Base-by-base conservation (phyloP, 179 eudicot species). In the Beta macrorhiza region DNA sequence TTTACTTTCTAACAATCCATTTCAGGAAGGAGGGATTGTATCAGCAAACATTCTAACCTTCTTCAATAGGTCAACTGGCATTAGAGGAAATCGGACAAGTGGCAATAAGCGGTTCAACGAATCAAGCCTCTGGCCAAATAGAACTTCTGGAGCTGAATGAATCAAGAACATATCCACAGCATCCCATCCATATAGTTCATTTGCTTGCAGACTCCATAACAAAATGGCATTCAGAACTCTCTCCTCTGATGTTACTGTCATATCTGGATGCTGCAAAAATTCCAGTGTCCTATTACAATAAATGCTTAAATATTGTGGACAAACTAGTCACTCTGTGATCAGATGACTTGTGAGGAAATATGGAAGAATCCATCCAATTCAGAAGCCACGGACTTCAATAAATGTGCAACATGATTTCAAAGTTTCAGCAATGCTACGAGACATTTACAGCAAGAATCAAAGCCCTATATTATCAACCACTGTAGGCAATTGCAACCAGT, bases 161-260 rank as follows among this genome's bases (percentile, higher is more conserved):
- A 72, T 76, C 87, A 93, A 82, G 81, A 86, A 79, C 76, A 84
- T 85, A 75, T 93, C 91, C 76, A 95, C 83, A 75, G 80, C 84
- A 13, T 93, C 98, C 98, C 98, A 93, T 73, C 88, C 91, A 80
- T 76, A 68, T 37, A 81, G 79, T 79, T 88, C 93, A 77, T 88
- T 84, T 68, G 93, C 91, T 89, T 90, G 89, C 81, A 86, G 80
- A 85, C 94, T 82, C 98, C 98, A 95, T 51, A 88, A 63, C 64
- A 95, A 83, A 81, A 95, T 90, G 29, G 97, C 98, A 87, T 88
- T 93, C 78, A 95, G 91, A 81, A 95, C 91, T 85, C 91, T 90
- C 87, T 93, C 98, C 81, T 95, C 99, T 55, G 97, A 93, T 72
- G 97, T 95, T 69, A 95, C 97, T 13, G 97, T 91, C 94, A 95